Conservation (phyloP, 805 yeast genomes). For the Wickerhamiella nectarea region DNA sequence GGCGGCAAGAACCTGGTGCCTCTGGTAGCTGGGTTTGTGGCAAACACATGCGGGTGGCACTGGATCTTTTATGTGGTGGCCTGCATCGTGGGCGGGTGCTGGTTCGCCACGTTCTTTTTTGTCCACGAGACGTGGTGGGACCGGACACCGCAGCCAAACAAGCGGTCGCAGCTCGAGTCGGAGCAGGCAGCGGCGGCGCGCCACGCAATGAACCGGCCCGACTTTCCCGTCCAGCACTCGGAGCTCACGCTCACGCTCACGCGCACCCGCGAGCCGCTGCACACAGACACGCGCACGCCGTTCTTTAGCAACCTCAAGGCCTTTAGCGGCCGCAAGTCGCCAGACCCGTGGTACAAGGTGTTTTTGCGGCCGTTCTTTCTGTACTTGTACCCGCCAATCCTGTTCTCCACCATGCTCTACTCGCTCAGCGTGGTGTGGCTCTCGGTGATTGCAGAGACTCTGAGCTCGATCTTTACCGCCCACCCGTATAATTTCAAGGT, state of each 20-base stretch:
- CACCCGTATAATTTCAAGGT: conserved; percentile 35
- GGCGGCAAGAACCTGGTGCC: conserved; percentile 52
- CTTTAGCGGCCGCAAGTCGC: conserved; percentile 37
- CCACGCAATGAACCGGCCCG: conserved; percentile 11
- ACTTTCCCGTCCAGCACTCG: background rate
- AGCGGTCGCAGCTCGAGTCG: conserved; percentile 36
- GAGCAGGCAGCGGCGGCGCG: conserved; percentile 33
- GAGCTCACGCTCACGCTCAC: background rate
- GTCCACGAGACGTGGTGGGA: conserved; percentile 58
- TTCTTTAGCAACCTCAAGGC: conserved; percentile 29
- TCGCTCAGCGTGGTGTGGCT: conserved; percentile 51
- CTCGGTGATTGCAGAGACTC: conserved; percentile 44
- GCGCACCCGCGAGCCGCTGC: background rate
- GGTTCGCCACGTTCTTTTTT: conserved; percentile 35
- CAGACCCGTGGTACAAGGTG: conserved; percentile 42
- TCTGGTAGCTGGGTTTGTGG: conserved; percentile 39
- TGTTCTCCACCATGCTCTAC: conserved; percentile 40
- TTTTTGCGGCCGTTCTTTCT: conserved; percentile 42
- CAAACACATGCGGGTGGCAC: conserved; percentile 36
- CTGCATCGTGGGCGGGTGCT: conserved; percentile 36
- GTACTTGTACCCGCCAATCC: conserved; percentile 35
- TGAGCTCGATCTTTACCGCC: conserved; percentile 35
- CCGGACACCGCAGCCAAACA: conserved; percentile 38
- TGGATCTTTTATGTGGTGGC: conserved; percentile 51
- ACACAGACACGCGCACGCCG: conserved; percentile 14